Conservation (phyloP, 73 alveolate species). For the Paramecium sonneborni region DNA sequence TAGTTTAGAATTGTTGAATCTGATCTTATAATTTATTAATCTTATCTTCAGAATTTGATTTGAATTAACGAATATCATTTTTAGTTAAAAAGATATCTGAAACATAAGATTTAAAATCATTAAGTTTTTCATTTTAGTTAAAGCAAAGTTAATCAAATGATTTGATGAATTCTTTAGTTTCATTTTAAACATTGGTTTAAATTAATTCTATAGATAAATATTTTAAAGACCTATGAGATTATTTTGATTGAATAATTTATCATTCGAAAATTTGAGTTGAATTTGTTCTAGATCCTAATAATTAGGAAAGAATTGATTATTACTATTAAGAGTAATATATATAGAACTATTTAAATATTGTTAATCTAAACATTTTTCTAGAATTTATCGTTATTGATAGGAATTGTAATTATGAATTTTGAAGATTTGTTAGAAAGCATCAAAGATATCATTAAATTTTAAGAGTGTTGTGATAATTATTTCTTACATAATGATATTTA, state of each 20-base stretch:
- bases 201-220: neutral
- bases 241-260: neutral
- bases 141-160: neutral
- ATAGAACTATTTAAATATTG: neutral
- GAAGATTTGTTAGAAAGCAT: conserved; percentile 27
- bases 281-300: neutral
- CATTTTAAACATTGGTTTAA: neutral
- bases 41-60: neutral
- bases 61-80: neutral
- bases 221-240: neutral
- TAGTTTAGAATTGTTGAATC: neutral
- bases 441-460: conserved; percentile 33
- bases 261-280: neutral
- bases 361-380: neutral
- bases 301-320: neutral
- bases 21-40: neutral
- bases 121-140: neutral
- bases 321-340: neutral
- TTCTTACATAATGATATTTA: conserved; percentile 13
- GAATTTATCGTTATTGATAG: neutral
- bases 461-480: neutral
- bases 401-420: conserved; percentile 20
- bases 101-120: neutral
- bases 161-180: neutral
- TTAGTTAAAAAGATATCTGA: neutral